These are phyloP conservation scores for Mesostigma viride DNA, from an alignment of 139 green algal species.

Conservation along the genomic window DNA sequence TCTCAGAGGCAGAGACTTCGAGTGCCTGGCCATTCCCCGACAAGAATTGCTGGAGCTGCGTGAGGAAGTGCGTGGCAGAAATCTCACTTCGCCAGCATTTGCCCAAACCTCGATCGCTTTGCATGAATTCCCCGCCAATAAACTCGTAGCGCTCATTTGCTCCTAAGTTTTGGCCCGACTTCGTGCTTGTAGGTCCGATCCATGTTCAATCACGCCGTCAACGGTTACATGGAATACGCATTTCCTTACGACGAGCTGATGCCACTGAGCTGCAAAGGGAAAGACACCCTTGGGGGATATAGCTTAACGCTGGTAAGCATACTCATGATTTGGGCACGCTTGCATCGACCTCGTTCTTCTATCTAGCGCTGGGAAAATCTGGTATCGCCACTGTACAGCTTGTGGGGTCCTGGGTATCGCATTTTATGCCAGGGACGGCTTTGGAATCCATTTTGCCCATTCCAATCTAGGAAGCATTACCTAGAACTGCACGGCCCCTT, in stretches of 20 bases:
- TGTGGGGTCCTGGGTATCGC: background rate
- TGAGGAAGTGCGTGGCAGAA: background rate
- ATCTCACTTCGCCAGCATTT: background rate
- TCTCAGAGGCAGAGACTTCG: too few species aligned
- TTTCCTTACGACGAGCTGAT: constrained; percentile 42
- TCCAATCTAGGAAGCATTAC: too few species aligned
- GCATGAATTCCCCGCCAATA: too few species aligned
- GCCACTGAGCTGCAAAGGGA: constrained; percentile 25
- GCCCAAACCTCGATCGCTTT: background rate
- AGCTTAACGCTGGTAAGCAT: constrained; percentile 18
- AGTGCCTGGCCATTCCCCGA: background rate
- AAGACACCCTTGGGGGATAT: constrained; percentile 29
- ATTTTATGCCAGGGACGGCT: background rate
- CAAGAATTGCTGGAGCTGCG: background rate
- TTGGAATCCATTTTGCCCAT: background rate
- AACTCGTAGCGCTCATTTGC: too few species aligned
- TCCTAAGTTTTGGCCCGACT: too few species aligned
- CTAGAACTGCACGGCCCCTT: too few species aligned
- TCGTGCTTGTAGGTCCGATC: constrained; percentile 22
- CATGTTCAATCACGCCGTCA: constrained; percentile 40
- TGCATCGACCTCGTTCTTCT: background rate
- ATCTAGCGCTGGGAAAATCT: background rate
- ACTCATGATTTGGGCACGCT: background rate
- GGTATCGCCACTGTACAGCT: background rate
- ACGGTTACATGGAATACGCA: constrained; percentile 38